Percentiles rank a stretch among this genome's conserved stretches.
Evolutionary conservation across 2,329 filamentous ascomycete species (phyloP).

Genomic region (Neonectria faginata): DNA sequence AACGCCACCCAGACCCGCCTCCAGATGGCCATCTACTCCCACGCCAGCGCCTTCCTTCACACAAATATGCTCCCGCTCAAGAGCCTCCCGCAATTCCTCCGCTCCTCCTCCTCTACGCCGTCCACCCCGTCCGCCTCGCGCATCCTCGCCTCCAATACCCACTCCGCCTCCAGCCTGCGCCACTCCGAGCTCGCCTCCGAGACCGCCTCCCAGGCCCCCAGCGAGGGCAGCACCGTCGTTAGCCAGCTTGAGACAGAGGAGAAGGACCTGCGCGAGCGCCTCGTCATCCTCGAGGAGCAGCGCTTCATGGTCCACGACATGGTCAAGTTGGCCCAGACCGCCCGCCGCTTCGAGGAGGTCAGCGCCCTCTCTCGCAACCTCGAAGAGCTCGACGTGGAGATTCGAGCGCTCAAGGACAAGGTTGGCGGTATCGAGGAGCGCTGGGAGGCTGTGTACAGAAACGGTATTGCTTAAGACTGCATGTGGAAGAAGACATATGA

Average conservation of each 20-base stretch:
- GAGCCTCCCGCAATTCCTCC: conserved; percentile 74
- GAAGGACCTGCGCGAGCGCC: conserved; percentile 80
- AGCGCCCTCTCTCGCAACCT: conserved; percentile 81
- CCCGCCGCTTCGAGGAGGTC: conserved; percentile 88
- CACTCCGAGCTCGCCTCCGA: conserved; percentile 63
- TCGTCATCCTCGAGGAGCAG: conserved; percentile 91
- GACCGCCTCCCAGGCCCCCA: conserved; percentile 57
- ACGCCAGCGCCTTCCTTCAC: conserved; percentile 86
- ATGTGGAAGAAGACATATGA: background rate
- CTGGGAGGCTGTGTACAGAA: conserved; percentile 65
- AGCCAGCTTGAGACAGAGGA: conserved; percentile 82
- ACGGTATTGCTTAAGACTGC: conserved; percentile 40
- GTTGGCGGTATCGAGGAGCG: conserved; percentile 73
- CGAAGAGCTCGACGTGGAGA: conserved; percentile 85
- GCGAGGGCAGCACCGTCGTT: conserved; percentile 65
- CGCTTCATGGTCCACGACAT: conserved; percentile 89
- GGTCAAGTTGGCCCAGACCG: conserved; percentile 80
- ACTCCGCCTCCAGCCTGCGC: conserved; percentile 55
- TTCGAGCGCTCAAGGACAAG: conserved; percentile 73
- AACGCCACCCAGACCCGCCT: conserved; percentile 79
- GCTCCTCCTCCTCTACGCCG: conserved; percentile 54
- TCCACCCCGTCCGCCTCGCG: conserved; percentile 45
- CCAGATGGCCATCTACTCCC: conserved; percentile 84
- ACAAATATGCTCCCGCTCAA: conserved; percentile 92
- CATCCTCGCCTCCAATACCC: conserved; percentile 50